Evolutionary conservation across 257 asterid genomes (phyloP).

Genomic region (Nicotiana sylvestris): DNA sequence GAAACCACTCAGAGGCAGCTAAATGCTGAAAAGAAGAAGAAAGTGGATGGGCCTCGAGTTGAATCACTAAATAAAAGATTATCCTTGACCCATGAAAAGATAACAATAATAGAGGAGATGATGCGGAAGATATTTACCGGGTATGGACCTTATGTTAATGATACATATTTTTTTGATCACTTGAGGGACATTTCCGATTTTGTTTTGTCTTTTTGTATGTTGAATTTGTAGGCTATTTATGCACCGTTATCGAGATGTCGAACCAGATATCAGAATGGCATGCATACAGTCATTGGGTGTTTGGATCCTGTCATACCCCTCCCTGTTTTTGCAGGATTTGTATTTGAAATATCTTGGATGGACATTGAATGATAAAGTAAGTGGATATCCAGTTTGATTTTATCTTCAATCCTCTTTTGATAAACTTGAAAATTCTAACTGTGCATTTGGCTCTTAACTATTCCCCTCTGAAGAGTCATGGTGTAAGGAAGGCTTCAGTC

Average conservation of each 20-base stretch:
- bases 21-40: conserved; percentile 90
- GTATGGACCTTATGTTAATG: conserved; percentile 31
- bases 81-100: conserved; percentile 75
- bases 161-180: not conserved
- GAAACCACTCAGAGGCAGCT: conserved; percentile 95
- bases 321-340: conserved; percentile 93
- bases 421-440: conserved; percentile 16
- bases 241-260: conserved; percentile 95
- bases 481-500: conserved; percentile 91
- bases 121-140: conserved; percentile 92
- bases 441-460: conserved; percentile 17
- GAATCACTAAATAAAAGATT: conserved; percentile 87
- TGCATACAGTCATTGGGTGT: conserved; percentile 95
- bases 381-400: conserved; percentile 7
- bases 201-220: not conserved
- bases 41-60: conserved; percentile 72
- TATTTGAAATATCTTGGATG: conserved; percentile 98
- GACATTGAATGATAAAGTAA: conserved; percentile 98
- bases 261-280: conserved; percentile 83
- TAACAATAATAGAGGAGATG: conserved; percentile 85
- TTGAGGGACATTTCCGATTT: not conserved
- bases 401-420: conserved; percentile 7
- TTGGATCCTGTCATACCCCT: conserved; percentile 93
- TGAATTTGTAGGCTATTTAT: conserved; percentile 71
- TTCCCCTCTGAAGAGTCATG: conserved; percentile 63